Percentiles rank a stretch among this genome's conserved stretches.
phyloP scores from a whole-genome alignment of 768 basidiomycete genomes.

The Mycena indigotica region DNA sequence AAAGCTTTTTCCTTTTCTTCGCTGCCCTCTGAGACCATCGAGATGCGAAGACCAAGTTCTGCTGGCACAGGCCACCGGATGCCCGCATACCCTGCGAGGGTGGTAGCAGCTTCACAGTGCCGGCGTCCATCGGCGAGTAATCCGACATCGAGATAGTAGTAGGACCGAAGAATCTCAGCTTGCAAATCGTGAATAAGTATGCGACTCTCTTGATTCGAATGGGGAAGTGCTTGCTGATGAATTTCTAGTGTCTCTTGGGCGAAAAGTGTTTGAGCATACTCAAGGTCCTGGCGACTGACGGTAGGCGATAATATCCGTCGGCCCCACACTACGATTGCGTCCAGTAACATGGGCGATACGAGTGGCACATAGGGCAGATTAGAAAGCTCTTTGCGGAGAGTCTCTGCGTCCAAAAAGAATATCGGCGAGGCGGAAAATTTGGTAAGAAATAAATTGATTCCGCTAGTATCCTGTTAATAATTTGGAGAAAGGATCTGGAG shows the following conservation, averaged over 20 bases:
- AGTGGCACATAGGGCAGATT: not conserved
- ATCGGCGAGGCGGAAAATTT: not conserved
- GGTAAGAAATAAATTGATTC: not conserved
- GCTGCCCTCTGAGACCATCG: no score
- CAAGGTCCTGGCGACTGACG: not conserved
- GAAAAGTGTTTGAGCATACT: not conserved
- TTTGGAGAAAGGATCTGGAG: not conserved
- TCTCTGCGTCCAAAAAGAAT: not conserved
- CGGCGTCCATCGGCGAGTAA: not conserved
- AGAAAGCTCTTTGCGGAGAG: not conserved
- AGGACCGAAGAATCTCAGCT: not conserved
- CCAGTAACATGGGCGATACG: not conserved
- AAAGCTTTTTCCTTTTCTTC: no score
- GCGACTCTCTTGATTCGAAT: not conserved
- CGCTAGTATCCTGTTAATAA: not conserved
- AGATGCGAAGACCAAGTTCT: no score
- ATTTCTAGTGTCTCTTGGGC: not conserved
- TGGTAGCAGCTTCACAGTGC: not conserved
- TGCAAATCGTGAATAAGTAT: not conserved
- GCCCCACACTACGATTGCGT: not conserved
- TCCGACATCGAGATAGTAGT: not conserved
- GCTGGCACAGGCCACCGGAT: no score
- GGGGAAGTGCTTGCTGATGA: not conserved
- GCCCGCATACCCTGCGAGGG: not conserved
- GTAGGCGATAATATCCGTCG: not conserved